phyloP scores from a whole-genome alignment of 768 basidiomycete species.

The Clathrus columnatus region DNA sequence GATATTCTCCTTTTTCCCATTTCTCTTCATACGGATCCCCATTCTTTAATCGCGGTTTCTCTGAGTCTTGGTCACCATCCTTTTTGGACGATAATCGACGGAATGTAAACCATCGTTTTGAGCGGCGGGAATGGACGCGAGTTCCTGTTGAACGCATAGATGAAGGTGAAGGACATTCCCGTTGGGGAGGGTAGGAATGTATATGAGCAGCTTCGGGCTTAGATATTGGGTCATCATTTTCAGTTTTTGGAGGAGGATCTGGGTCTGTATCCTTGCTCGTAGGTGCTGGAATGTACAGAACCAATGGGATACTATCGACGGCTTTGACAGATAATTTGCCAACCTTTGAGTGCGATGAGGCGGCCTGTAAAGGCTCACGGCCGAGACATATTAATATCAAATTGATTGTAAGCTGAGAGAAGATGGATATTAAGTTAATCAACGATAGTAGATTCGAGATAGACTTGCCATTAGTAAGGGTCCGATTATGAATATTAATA shows the following conservation, averaged over 20 bases:
- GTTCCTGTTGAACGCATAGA: conserved; percentile 3
- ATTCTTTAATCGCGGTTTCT: conserved; percentile 15
- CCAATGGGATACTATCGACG: conserved; percentile 75
- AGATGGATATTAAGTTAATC: conserved; percentile 9
- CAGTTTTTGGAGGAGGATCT: conserved; percentile 15
- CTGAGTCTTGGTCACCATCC: conserved; percentile 16
- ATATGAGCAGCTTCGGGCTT: conserved; percentile 39
- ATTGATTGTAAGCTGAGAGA: conserved; percentile 60
- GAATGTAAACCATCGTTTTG: conserved; percentile 2
- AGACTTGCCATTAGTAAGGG: conserved; percentile 67
- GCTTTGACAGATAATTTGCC: conserved; percentile 61
- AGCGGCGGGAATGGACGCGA: conserved; percentile 1
- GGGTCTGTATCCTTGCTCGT: conserved; percentile 37
- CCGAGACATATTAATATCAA: conserved; percentile 72
- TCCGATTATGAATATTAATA: conserved; percentile 70
- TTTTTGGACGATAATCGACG: not conserved
- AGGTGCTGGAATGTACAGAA: conserved; percentile 78
- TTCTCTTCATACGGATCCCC: conserved; percentile 55
- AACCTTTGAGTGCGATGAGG: conserved; percentile 69
- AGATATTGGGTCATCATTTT: conserved; percentile 11
- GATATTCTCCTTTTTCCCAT: conserved; percentile 70
- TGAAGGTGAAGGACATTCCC: conserved; percentile 15
- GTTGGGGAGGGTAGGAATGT: conserved; percentile 57
- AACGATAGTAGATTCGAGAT: not conserved
- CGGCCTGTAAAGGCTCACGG: conserved; percentile 69